Percentiles rank a stretch among this genome's conserved stretches.
Evolutionary conservation across 2,329 filamentous ascomycete species (phyloP).

Genomic region (Metarhizium brunneum): DNA sequence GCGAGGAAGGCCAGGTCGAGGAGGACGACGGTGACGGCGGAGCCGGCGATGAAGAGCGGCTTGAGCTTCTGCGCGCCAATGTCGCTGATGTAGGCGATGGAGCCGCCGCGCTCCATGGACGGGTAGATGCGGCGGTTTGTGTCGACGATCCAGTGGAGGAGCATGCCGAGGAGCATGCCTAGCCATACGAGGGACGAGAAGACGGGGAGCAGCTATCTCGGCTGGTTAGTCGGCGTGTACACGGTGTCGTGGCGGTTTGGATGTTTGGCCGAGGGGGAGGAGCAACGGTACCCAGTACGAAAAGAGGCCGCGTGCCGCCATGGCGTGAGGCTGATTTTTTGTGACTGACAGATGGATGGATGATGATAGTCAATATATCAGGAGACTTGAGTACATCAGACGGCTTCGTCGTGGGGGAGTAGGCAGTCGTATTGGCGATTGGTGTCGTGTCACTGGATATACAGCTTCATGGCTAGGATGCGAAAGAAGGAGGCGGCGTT

Average conservation of each 20-base stretch:
- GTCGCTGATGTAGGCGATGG: constrained; percentile 65
- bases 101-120: constrained; percentile 49
- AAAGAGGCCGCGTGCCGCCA: constrained; percentile 22
- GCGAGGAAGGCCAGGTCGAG: constrained; percentile 73
- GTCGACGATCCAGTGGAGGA: constrained; percentile 59
- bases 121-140: constrained; percentile 44
- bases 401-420: too few species aligned
- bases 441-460: too few species aligned
- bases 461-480: too few species aligned
- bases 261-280: not conserved
- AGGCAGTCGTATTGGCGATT: too few species aligned
- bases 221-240: too few species aligned
- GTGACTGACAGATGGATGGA: too few species aligned
- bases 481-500: too few species aligned
- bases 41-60: constrained; percentile 70
- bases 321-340: constrained; percentile 6
- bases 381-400: too few species aligned
- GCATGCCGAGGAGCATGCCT: constrained; percentile 57
- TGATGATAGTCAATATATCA: too few species aligned
- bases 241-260: too few species aligned
- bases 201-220: constrained; percentile 52
- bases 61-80: constrained; percentile 54
- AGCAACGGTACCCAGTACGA: constrained; percentile 29
- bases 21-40: constrained; percentile 61
- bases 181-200: constrained; percentile 58